Evolutionary conservation across 2,329 filamentous ascomycete genomes (phyloP).

Genomic region (Beauveria scarabaeidicola): DNA sequence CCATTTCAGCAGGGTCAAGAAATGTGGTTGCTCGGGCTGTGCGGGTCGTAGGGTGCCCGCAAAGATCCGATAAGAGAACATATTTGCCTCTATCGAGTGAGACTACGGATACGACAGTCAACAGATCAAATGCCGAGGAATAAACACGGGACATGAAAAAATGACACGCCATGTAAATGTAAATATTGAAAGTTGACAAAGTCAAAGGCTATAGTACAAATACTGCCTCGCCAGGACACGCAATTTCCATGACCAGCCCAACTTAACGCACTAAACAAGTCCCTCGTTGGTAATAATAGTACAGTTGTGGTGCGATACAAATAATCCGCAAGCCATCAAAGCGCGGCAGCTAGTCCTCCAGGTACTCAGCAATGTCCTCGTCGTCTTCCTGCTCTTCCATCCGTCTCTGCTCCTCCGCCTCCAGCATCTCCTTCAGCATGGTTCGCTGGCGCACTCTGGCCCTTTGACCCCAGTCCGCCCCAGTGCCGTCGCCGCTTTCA

Average conservation of each 20-base stretch:
- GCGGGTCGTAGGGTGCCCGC: too few relatives aligned
- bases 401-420: slow-evolving; percentile 50
- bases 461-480: slow-evolving; percentile 60
- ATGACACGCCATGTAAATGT: not conserved
- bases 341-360: slow-evolving; percentile 41
- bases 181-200: not conserved
- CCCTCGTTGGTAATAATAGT: slow-evolving; percentile 5
- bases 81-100: too few relatives aligned
- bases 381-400: slow-evolving; percentile 58
- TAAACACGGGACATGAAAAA: not conserved
- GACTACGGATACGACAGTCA: too few relatives aligned
- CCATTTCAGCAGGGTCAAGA: too few relatives aligned
- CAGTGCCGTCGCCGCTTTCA: slow-evolving; percentile 36
- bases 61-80: not conserved
- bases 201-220: not conserved
- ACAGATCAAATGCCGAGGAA: too few relatives aligned
- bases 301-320: not conserved
- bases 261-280: not conserved
- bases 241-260: not conserved
- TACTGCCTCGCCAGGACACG: not conserved
- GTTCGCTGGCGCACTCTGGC: slow-evolving; percentile 60
- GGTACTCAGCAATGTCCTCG: slow-evolving; percentile 66
- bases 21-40: too few relatives aligned
- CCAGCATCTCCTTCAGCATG: slow-evolving; percentile 56
- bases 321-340: not conserved